Conservation (phyloP, 345 rosid genomes). For the Moricandia moricandioides region DNA sequence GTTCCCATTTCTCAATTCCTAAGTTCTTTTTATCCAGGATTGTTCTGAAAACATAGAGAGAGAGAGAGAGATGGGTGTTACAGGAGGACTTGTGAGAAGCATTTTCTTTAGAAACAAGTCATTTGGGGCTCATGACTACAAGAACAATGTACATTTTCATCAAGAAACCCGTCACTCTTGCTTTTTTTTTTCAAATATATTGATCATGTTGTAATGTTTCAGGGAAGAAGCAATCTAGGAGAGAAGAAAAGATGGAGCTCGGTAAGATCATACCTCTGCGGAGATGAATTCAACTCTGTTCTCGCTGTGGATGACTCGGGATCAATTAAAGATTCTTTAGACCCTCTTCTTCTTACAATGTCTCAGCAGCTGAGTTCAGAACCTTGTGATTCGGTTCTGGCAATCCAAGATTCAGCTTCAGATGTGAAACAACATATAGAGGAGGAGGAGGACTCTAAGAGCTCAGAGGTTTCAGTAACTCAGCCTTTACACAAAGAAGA, state of each 20-base stretch:
- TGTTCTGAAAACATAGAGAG: slow-evolving; percentile 6
- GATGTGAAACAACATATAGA: slow-evolving; percentile 54
- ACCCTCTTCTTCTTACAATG: slow-evolving; percentile 43
- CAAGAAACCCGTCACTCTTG: slow-evolving; percentile 1
- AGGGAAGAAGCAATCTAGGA: slow-evolving; percentile 48
- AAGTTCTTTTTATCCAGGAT: slow-evolving; percentile 7
- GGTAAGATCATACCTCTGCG: slow-evolving; percentile 72
- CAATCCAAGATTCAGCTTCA: slow-evolving; percentile 77
- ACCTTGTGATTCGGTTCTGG: slow-evolving; percentile 55
- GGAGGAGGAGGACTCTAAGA: slow-evolving; percentile 12
- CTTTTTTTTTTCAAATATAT: background rate
- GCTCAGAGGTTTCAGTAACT: slow-evolving; percentile 38
- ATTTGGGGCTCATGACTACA: slow-evolving; percentile 40
- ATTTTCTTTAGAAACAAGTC: slow-evolving; percentile 67
- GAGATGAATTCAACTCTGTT: slow-evolving; percentile 73
- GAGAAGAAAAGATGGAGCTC: slow-evolving; percentile 68
- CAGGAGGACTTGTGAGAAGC: slow-evolving; percentile 63
- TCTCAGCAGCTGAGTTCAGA: slow-evolving; percentile 31
- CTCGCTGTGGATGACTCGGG: slow-evolving; percentile 74
- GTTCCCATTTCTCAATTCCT: slow-evolving; percentile 30
- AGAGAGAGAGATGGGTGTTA: slow-evolving; percentile 58
- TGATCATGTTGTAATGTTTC: slow-evolving; percentile 10
- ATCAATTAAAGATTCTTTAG: slow-evolving; percentile 57
- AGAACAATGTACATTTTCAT: slow-evolving; percentile 39
- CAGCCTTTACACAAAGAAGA: slow-evolving; percentile 17